These are phyloP conservation scores for Pseudogymnoascus sp. DNA, from an alignment of 2,329 filamentous ascomycete species.

Conservation along the genomic window DNA sequence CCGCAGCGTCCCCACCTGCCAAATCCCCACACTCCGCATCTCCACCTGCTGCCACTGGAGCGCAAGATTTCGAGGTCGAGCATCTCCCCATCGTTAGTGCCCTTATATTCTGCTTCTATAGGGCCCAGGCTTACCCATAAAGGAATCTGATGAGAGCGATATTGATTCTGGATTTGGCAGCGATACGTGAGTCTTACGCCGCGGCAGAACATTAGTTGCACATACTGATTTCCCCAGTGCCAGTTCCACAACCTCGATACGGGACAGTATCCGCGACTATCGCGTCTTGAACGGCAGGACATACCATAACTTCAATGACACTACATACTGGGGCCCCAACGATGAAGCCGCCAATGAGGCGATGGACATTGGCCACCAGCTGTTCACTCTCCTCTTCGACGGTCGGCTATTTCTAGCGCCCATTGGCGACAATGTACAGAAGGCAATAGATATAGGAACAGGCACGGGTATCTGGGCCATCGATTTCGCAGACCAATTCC, in stretches of 20 bases:
- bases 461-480: conserved; percentile 7
- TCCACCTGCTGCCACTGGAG: not conserved
- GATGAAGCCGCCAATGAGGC: conserved; percentile 13
- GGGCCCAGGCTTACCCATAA: not conserved
- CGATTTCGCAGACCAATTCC: conserved; percentile 16
- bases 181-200: conserved; percentile 9
- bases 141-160: not conserved
- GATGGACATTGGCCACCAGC: conserved; percentile 12
- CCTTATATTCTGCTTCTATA: not conserved
- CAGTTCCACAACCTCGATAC: conserved; percentile 13
- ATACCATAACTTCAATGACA: conserved; percentile 12
- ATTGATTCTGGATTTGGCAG: conserved; percentile 12
- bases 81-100: not conserved
- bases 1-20: not conserved
- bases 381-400: conserved; percentile 9
- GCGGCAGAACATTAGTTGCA: not conserved
- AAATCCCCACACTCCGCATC: not conserved
- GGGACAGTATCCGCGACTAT: conserved; percentile 11
- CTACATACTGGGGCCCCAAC: conserved; percentile 9
- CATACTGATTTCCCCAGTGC: not conserved
- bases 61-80: not conserved
- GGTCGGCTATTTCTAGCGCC: conserved; percentile 10
- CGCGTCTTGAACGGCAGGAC: conserved; percentile 12
- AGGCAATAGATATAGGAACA: conserved; percentile 10
- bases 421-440: conserved; percentile 7